These are phyloP conservation scores for Paramyrothecium roridum DNA, from an alignment of 2,329 filamentous ascomycete genomes.

Conservation along the genomic window DNA sequence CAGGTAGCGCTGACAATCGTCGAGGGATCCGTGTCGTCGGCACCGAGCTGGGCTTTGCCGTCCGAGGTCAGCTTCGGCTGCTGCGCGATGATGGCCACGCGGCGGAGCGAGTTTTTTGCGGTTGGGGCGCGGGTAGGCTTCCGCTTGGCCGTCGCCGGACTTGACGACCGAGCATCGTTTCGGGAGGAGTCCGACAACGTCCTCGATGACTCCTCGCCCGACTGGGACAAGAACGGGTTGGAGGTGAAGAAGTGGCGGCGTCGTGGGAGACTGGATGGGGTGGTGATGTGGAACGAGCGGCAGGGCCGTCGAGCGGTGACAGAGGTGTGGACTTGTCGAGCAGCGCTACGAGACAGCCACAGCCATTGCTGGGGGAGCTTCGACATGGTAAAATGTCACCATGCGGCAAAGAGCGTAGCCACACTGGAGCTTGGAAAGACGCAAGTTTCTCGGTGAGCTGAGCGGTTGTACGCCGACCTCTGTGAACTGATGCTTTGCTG, in stretches of 20 bases:
- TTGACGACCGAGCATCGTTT: conserved; percentile 9
- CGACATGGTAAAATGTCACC: conserved; percentile 23
- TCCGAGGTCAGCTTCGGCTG: conserved; percentile 38
- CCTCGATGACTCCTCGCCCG: conserved; percentile 27
- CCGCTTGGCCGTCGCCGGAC: conserved; percentile 33
- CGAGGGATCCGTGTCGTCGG: conserved; percentile 29
- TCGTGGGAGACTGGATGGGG: conserved; percentile 41
- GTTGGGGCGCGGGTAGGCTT: conserved; percentile 42
- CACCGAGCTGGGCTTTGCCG: conserved; percentile 21
- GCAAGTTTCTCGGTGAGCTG: not conserved
- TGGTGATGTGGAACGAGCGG: conserved; percentile 44
- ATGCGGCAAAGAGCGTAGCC: conserved; percentile 10
- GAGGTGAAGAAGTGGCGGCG: conserved; percentile 66
- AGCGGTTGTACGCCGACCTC: not conserved
- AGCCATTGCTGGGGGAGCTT: conserved; percentile 25
- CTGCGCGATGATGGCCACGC: conserved; percentile 85
- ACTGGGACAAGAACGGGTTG: conserved; percentile 50
- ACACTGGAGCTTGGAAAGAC: conserved; percentile 4
- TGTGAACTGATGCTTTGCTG: not conserved
- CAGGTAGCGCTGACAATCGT: conserved; percentile 57
- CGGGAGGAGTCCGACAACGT: conserved; percentile 11
- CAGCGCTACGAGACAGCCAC: conserved; percentile 26
- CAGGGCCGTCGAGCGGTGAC: conserved; percentile 19
- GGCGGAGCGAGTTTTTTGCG: conserved; percentile 72
- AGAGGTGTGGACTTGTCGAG: conserved; percentile 22